These are phyloP conservation scores for Fusarium globosum DNA, from an alignment of 2,329 filamentous ascomycete genomes.

Conservation along the genomic window DNA sequence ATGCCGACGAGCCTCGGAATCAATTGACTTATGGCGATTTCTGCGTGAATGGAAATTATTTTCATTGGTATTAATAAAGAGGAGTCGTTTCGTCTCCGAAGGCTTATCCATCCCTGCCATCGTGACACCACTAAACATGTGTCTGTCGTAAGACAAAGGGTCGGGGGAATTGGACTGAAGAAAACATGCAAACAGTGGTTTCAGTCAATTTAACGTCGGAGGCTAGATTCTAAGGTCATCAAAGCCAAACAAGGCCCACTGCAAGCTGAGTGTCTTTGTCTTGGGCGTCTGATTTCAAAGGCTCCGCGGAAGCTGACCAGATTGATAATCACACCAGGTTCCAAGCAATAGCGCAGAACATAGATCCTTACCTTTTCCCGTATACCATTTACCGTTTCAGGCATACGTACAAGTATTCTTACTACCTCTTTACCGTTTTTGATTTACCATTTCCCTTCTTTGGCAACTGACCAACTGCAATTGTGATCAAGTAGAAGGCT, in stretches of 20 bases:
- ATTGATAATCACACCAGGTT: conserved; percentile 8
- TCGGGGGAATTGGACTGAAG: background rate
- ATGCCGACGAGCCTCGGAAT: conserved; percentile 4
- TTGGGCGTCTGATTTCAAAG: background rate
- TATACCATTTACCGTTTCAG: background rate
- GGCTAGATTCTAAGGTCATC: background rate
- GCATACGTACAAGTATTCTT: background rate
- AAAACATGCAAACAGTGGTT: accelerated
- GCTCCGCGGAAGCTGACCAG: conserved; percentile 5
- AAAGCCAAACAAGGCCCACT: background rate
- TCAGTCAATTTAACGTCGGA: background rate
- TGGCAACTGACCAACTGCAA: background rate
- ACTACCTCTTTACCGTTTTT: background rate
- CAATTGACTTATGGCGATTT: background rate
- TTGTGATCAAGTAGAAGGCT: background rate
- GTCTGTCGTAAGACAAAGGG: background rate
- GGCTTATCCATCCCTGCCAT: background rate
- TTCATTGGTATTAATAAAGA: background rate
- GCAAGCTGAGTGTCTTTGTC: background rate
- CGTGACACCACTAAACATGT: background rate
- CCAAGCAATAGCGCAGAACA: background rate
- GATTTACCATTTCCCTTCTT: background rate
- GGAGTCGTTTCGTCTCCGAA: background rate
- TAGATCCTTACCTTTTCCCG: background rate
- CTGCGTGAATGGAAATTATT: background rate